Base-by-base conservation (phyloP, 208 protist species). In the Crithidia sp. region DNA sequence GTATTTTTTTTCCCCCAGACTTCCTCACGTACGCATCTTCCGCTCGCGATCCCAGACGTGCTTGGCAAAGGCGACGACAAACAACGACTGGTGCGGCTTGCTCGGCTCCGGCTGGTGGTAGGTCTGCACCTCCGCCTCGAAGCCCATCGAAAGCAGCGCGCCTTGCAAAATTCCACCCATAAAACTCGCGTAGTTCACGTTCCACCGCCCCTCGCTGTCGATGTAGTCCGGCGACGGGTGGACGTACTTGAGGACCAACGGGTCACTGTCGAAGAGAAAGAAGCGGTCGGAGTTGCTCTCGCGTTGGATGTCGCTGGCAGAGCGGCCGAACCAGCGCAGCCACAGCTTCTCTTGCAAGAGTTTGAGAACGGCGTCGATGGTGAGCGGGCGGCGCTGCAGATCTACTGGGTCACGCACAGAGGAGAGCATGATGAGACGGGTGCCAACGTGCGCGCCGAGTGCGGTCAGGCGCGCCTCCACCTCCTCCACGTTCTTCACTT, bases 121-220 rank as follows among this genome's bases (percentile, higher is more conserved):
- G 6, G 91, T 94, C 47, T 90, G 67, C 44, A 96, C 91, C 69
- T 94, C 86, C 13, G 83, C 81, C 39, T 85, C 79, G 69, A 96
- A 96, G 14, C 88, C 87, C 82, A 93, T 88, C 14, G 87, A 82
- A 54, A 82, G 80, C 43, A 96, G 74, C 28, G 86, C 89, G 0
- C 91, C 91, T 65, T 92, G 85, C n/a, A 94, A 60, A 16, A 96
- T 89, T 37, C 91, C 91, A 17, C 88, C 91, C 74, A 94, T 84
- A 60, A 94, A 96, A 76, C 86, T 87, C 12, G 89, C 91, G 63
- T 96, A 96, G 68, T 93, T 93, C 49, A 96, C 83, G 56, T 75
- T 93, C 87, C 91, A 96, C 7, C 78, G 81, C 5, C 89, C 87
- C 64, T 91, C 89, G 28, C 68, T 63, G 66, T 93, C 89, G 9